Conservation (phyloP, 2,329 filamentous ascomycete genomes). For the Mollisiaceae sp. region DNA sequence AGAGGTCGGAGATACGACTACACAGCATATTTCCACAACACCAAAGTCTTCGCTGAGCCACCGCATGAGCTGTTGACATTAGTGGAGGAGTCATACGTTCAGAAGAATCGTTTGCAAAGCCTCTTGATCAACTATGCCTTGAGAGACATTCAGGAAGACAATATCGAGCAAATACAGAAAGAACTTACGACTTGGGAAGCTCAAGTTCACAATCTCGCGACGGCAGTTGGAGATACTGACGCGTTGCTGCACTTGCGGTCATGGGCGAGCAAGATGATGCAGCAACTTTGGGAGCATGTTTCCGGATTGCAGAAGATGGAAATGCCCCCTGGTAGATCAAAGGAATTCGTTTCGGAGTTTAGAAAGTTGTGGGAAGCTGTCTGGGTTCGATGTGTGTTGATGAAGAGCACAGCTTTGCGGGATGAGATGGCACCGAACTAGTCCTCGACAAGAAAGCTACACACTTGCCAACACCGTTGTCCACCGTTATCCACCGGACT, state of each 20-base stretch:
- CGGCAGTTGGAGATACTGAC: conserved; percentile 14
- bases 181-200: conserved; percentile 12
- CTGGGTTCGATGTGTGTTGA: conserved; percentile 19
- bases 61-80: conserved; percentile 33
- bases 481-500: no score
- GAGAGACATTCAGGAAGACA: conserved; percentile 19
- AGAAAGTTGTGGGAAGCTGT: conserved; percentile 31
- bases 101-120: conserved; percentile 35
- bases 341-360: conserved; percentile 29
- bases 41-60: conserved; percentile 30
- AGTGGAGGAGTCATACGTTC: conserved; percentile 35
- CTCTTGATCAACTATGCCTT: conserved; percentile 34
- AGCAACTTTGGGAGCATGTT: conserved; percentile 27
- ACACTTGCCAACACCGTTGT: no score
- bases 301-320: conserved; percentile 23
- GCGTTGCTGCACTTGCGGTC: conserved; percentile 19
- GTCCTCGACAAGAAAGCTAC: neutral
- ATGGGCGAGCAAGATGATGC: conserved; percentile 29
- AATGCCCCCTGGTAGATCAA: conserved; percentile 22
- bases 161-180: conserved; percentile 16
- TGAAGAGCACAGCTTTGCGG: neutral
- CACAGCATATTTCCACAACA: conserved; percentile 39
- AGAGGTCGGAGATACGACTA: conserved; percentile 37
- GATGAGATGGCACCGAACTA: neutral
- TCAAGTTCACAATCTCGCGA: conserved; percentile 14